Evolutionary conservation across 1,284 basidiomycete genomes (phyloP), one percentile per base, ranked within the genome.

Genomic region (Fereydounia khargensis): DNA sequence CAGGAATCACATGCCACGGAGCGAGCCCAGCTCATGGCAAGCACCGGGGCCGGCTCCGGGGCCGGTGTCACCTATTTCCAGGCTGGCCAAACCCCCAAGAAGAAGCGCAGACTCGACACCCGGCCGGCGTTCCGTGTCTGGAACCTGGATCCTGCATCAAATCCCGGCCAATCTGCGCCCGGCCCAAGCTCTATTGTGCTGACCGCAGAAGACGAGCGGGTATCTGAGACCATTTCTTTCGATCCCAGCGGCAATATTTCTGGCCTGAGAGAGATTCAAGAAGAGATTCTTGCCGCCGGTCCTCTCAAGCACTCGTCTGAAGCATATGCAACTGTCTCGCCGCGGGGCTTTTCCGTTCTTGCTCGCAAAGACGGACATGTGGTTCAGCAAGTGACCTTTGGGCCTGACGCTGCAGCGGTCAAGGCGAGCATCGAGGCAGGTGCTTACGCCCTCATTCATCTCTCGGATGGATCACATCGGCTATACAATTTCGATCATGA

Each of bases 361-460:
- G 25, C 25, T 27, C 14, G 25, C 25, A 8, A 8, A 27, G 31
- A 33, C 13, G 31, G 16, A 3, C 9, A 3, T 33, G 31, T 5
- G 7, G 16, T 33, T n/a, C 31, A 33, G 16, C n/a, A n/a, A n/a
- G n/a, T n/a, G n/a, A n/a, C n/a, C n/a, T n/a, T n/a, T n/a, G n/a
- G n/a, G n/a, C n/a, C n/a, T n/a, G n/a, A 33, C 16, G 31, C 31
- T 5, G 31, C 17, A 5, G 31, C 19, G 9, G 31, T 43, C 16
- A 28, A 37, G 16, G 53, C 48, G 4, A 49, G 35, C 16, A 33
- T 61, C 14, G 58, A 61, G 9, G 53, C 48, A 2, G 33, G 45
- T 5, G 42, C 56, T 37, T 56, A 46, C 34, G 53, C 46, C 1
- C 28, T 55, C 9, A 5, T 61, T 6, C 42, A 52, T 32, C 48